These are phyloP conservation scores for Penicillium argentinense DNA, from an alignment of 495 filamentous ascomycete genomes.

Conservation along the genomic window DNA sequence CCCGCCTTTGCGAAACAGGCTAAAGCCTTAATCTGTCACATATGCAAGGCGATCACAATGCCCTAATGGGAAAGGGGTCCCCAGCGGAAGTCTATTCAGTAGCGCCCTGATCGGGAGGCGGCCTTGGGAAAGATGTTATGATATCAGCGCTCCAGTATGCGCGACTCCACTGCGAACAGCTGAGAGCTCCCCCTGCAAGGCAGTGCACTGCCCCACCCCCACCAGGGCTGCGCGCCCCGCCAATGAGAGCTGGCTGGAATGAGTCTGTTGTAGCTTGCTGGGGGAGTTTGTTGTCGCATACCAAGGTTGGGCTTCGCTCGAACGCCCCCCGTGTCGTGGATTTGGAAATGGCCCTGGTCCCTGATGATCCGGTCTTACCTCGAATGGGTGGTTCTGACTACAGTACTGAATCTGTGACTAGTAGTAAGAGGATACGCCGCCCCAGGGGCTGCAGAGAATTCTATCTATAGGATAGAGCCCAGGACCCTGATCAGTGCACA, in stretches of 20 bases:
- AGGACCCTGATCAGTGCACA: background rate
- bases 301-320: background rate
- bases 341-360: background rate
- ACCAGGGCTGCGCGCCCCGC: constrained; percentile 13
- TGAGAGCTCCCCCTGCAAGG: constrained; percentile 26
- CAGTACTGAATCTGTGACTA: background rate
- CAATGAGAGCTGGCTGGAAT: constrained; percentile 9
- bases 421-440: background rate
- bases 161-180: constrained; percentile 21
- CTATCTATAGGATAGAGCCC: background rate
- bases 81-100: constrained; percentile 12
- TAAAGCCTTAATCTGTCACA: constrained; percentile 7
- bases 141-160: constrained; percentile 14
- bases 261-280: constrained; percentile 11
- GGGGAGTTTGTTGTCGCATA: background rate
- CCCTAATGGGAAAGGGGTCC: constrained; percentile 6
- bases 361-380: background rate
- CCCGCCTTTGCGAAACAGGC: constrained; percentile 3
- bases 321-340: background rate
- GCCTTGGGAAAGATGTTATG: background rate
- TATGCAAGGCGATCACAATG: constrained; percentile 15
- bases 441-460: background rate
- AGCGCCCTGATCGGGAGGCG: background rate
- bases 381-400: too few species aligned
- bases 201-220: constrained; percentile 31